Conservation (phyloP, 495 filamentous ascomycete species). For the Penicillium alfredii region DNA sequence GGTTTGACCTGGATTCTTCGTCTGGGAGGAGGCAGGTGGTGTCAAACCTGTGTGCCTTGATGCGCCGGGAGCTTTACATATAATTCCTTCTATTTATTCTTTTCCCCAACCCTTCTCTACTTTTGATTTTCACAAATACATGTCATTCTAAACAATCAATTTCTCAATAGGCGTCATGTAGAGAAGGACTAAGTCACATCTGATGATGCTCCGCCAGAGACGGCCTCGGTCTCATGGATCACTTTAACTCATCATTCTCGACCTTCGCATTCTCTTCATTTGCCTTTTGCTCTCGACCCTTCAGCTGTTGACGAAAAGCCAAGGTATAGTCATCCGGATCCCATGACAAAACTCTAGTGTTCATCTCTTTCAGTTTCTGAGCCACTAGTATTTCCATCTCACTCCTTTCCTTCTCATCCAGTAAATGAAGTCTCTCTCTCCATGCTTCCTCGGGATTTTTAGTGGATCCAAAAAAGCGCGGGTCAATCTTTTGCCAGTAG, state of each 20-base stretch:
- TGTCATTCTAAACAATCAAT: too few species aligned
- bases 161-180: too few species aligned
- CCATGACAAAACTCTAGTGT: slow-evolving; percentile 15
- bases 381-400: slow-evolving; percentile 12
- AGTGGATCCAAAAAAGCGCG: slow-evolving; percentile 10
- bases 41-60: slow-evolving; percentile 10
- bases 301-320: not conserved
- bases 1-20: slow-evolving; percentile 10
- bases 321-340: slow-evolving; percentile 22
- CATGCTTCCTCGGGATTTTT: slow-evolving; percentile 4
- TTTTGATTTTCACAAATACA: too few species aligned
- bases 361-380: slow-evolving; percentile 15
- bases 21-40: slow-evolving; percentile 8
- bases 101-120: too few species aligned
- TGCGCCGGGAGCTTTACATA: too few species aligned
- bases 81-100: too few species aligned
- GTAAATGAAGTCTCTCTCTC: slow-evolving; percentile 12
- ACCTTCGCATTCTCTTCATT: not conserved
- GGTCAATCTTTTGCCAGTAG: slow-evolving; percentile 16
- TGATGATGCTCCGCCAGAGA: too few species aligned
- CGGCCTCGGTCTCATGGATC: too few species aligned
- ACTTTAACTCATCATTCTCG: too few species aligned
- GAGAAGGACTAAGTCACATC: too few species aligned
- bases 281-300: not conserved
- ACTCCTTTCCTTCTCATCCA: slow-evolving; percentile 10